Evolutionary conservation across 2,329 filamentous ascomycete species (phyloP), one percentile per base, ranked within the genome.

Genomic region (Calonectria pauciramosa): DNA sequence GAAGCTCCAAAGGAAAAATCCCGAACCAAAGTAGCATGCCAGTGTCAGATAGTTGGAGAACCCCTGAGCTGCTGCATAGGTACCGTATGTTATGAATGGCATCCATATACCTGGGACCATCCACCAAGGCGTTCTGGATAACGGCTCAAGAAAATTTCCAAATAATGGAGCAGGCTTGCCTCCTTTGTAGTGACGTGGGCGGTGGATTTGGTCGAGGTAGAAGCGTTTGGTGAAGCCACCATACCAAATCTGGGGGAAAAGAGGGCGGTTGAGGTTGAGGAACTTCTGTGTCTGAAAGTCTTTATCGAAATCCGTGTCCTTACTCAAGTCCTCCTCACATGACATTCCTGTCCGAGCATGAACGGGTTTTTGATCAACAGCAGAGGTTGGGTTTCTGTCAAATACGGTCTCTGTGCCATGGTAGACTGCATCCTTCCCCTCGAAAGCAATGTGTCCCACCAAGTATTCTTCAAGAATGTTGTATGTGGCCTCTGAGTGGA

Each of bases 201-300:
- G 93, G 84, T 99, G 97, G 68, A 99, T 95, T 85, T 99, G 97
- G 80, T 98, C 93, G 28, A 99, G 90, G 83, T 99, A 99, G 83
- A 99, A 99, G 20, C 95, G 92, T 85, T 98, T 99, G 84, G 88
- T 92, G 87, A 99, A 99, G 34, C 94, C 94, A 63, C 96, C 94
- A 78, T 88, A 90, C 94, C 95, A 98, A 51, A 99, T 91, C 86
- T 99, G 97, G 85, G 94, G 89, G 71, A 99, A 90, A 70, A 99
- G 90, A 9, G 97, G 96, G 81, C 90, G 92, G 86, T 91, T 94
- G 72, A 99, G 90, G 82, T 99, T 96, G 75, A 99, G 90, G 82
- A 99, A 99, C 85, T 98, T 97, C 90, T 99, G 93, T 72, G 90
- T 94, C 86, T 95, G 94, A 88, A 94, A 99, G 83, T 99, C 97